Evolutionary conservation across 257 asterid genomes (phyloP).

Genomic region (Catharanthus roseus): DNA sequence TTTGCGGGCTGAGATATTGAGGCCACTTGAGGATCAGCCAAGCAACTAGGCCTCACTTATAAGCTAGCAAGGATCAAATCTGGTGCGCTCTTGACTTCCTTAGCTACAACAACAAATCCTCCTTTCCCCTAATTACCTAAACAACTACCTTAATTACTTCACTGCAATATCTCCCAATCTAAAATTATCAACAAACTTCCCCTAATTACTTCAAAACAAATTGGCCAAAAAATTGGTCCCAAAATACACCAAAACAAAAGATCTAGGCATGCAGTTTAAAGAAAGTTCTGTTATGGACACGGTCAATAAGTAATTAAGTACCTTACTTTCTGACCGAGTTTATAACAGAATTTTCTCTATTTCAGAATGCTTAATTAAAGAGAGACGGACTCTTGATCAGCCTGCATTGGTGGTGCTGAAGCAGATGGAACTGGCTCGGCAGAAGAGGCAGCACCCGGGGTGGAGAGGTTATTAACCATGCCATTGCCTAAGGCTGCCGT

Average conservation of each 20-base stretch:
- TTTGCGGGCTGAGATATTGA: constrained; percentile 40
- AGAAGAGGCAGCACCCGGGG: not conserved
- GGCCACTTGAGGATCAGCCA: constrained; percentile 22
- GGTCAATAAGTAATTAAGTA: too few relatives aligned
- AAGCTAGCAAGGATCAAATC: constrained; percentile 46
- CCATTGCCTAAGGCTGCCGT: constrained; percentile 33
- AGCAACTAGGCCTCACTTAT: constrained; percentile 28
- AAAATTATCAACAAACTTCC: too few relatives aligned
- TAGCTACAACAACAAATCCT: not conserved
- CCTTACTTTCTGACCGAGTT: too few relatives aligned
- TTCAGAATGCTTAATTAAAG: too few relatives aligned
- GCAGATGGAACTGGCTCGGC: constrained; percentile 24
- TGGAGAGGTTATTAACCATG: not conserved
- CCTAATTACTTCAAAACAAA: too few relatives aligned
- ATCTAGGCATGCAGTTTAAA: constrained; percentile 28
- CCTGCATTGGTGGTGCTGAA: constrained; percentile 9
- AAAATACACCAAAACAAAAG: too few relatives aligned
- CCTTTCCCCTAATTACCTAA: constrained; percentile 12
- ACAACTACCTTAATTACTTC: constrained; percentile 21
- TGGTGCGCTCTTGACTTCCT: constrained; percentile 99
- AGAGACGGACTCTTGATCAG: constrained; percentile 28
- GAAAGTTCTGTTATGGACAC: constrained; percentile 26
- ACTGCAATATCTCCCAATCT: constrained; percentile 1
- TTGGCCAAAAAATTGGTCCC: too few relatives aligned
- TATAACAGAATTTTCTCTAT: too few relatives aligned